Percentiles rank a stretch among this genome's conserved stretches.
These are phyloP conservation scores for Argentina anserina DNA, from an alignment of 306 rosid species.

Conservation along the genomic window DNA sequence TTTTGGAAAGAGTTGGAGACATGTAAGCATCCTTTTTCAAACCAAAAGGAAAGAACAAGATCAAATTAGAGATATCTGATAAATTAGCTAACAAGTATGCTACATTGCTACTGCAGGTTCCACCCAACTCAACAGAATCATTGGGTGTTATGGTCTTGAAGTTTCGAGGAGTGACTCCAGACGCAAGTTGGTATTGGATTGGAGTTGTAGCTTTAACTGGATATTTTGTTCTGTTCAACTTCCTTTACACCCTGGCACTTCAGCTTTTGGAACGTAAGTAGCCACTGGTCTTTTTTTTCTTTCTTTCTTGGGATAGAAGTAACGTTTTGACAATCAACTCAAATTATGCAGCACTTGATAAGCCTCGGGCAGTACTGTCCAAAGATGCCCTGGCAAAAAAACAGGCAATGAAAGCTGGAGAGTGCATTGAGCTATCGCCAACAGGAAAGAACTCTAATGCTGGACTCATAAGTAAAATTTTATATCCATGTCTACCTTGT, in stretches of 20 bases:
- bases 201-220: conserved; percentile 71
- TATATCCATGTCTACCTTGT: background rate
- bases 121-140: conserved; percentile 47
- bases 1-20: conserved; percentile 67
- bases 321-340: conserved; percentile 19
- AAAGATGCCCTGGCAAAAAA: conserved; percentile 51
- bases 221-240: conserved; percentile 54
- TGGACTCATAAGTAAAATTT: conserved; percentile 14
- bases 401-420: conserved; percentile 32
- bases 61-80: background rate
- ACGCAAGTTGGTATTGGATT: conserved; percentile 69
- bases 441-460: conserved; percentile 27
- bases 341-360: conserved; percentile 49
- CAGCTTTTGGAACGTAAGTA: conserved; percentile 58
- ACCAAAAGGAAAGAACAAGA: background rate
- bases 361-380: conserved; percentile 53
- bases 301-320: background rate
- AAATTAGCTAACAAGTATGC: conserved; percentile 3
- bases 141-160: conserved; percentile 58
- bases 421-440: conserved; percentile 35
- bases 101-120: conserved; percentile 40
- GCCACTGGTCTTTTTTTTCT: background rate
- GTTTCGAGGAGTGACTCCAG: conserved; percentile 61
- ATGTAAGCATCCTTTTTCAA: conserved; percentile 33
- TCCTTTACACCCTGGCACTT: conserved; percentile 61